Base-by-base conservation (phyloP, 2,329 filamentous ascomycete species). In the Cladosporium halotolerans region DNA sequence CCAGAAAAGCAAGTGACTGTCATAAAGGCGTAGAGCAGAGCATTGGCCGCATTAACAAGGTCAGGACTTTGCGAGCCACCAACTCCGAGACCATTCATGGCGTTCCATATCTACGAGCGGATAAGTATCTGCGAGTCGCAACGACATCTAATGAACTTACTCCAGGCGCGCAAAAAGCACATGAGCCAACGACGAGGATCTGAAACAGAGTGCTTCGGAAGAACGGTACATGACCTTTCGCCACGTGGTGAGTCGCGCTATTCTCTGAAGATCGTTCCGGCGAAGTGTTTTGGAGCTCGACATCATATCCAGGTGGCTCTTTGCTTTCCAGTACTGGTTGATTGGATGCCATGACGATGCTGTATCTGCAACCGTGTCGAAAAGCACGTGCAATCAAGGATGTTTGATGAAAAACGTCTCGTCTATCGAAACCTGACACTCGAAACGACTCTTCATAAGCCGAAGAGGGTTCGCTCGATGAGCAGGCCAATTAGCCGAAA, bases 1-100 rank as follows among this genome's bases (percentile, higher is more conserved):
- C 48, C 48, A 3, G 88, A 79, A 63, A 78, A 83, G 63, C 85
- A 88, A 0, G 83, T 85, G 0, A 88, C 63, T 0, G 88, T 82
- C 84, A 88, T 88, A 9, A 88, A 76, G 43, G 82, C 82, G 63
- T 89, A 89, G 0, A 84, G 87, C 38, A 89, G 67, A 0, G 85
- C 81, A 60, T 89, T 89, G 10, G 83, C 84, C 0, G 81, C 77
- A 60, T 87, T 88, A 47, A 89, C 81, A 1, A 88, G 74, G 60
- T 82, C 77, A 0, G 85, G 85, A 10, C 76, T 76, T 58, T 82
- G 76, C 23, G 79, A 76, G 3, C 86, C 86, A 43, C 85, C 86
- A 1, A 83, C 86, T 10, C 85, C 85, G 0, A 89, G 76, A 0
- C 79, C 83, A 69, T 88, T 88, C 84, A 88, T 86, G 8, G 65